phyloP scores from a whole-genome alignment of 495 filamentous ascomycete species.

The Beverwykella pulmonaria region DNA sequence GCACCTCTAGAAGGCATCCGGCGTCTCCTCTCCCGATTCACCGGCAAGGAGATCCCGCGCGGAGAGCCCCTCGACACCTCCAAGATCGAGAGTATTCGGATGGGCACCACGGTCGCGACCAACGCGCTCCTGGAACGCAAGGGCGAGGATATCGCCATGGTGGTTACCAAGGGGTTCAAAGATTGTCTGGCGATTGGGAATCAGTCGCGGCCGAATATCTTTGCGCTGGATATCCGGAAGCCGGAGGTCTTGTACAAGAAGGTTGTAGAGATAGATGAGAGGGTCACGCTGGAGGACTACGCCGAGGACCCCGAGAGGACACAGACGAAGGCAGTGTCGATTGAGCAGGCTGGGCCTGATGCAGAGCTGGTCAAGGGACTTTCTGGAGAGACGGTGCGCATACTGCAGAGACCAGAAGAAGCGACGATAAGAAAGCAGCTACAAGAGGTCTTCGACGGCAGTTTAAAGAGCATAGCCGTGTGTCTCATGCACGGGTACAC shows the following conservation, averaged over 20 bases:
- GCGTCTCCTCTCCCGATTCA: constrained; percentile 82
- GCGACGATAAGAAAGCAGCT: constrained; percentile 57
- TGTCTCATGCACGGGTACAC: constrained; percentile 83
- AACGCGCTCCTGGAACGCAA: constrained; percentile 83
- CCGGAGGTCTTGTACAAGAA: constrained; percentile 52
- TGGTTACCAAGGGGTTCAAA: constrained; percentile 91
- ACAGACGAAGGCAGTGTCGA: constrained; percentile 53
- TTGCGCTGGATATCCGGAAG: constrained; percentile 52
- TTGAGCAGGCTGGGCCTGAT: constrained; percentile 51
- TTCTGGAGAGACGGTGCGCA: constrained; percentile 70
- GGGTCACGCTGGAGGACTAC: constrained; percentile 75
- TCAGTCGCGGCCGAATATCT: constrained; percentile 52
- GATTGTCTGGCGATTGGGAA: constrained; percentile 78
- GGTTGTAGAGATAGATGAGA: constrained; percentile 52
- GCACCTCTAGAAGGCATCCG: constrained; percentile 73
- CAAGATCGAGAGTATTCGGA: constrained; percentile 64
- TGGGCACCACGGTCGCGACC: constrained; percentile 54
- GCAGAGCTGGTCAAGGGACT: constrained; percentile 65
- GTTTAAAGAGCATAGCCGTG: constrained; percentile 72
- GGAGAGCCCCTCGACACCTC: constrained; percentile 82
- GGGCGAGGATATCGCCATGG: constrained; percentile 85
- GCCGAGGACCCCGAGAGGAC: constrained; percentile 73
- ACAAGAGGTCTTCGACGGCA: constrained; percentile 61
- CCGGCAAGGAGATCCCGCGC: constrained; percentile 71
- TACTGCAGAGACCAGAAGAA: constrained; percentile 62